Evolutionary conservation across 75 land plant species (phyloP), one percentile per base, ranked within the genome.

Genomic region (Pseudotsuga menziesii): DNA sequence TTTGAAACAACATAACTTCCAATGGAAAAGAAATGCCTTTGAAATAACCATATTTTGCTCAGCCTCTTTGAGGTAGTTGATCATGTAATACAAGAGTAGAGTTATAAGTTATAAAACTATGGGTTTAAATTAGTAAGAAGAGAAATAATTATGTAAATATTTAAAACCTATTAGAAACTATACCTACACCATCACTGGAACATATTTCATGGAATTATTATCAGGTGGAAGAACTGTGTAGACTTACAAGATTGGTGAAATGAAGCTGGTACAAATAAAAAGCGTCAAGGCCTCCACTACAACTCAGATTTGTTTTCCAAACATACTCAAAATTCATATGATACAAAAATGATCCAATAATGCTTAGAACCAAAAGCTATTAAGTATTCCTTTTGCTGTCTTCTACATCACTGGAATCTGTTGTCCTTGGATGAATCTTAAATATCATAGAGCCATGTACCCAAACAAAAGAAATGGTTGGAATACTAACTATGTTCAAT

Each of bases 401-500:
- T 32, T 20, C 73, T 48, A 27, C 57, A 73, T 4, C 25, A 17
- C 54, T 55, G 8, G 75, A 23, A 2, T 73, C 75, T 0, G 48
- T 26, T 55, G 57, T 1, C 56, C 75, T 73, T 55, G 58, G 20
- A 32, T 55, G 75, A 55, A 58, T 27, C 54, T 73, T 58, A 73
- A 55, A 9, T 73, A 27, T 73, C 35, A 55, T 48, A 56, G 75
- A 14, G 57, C 58, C 35, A 55, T 55, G 75, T 39, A 58, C 29
- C 75, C 75, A 73, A 27, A 73, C 75, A 55, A 35, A 73, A 73
- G 75, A 52, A 26, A 54, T 58, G 25, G 27, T 27, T 14, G 75
- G 52, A n/a, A 69, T 17, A 23, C 12, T 22, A 71, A 41, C 52
- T 71, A 56, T 71, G 0, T 48, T 23, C 26, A 71, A 9, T 22